Evolutionary conservation across 345 rosid species (phyloP).

Genomic region (Eucalyptus paniculata): DNA sequence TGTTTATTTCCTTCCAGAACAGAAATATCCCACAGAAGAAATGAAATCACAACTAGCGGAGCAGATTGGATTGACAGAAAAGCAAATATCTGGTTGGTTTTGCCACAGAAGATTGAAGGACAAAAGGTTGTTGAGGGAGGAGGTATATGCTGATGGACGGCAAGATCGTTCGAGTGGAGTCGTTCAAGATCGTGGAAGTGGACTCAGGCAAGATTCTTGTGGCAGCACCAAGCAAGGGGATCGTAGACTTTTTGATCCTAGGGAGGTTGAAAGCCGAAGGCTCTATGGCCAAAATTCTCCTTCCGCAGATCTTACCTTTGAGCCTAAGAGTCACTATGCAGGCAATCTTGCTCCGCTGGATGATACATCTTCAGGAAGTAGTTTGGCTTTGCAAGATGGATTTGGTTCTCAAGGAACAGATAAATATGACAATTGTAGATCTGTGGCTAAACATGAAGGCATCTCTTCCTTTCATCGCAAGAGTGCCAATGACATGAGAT

Average conservation of each 20-base stretch:
- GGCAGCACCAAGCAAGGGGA: conserved; percentile 90
- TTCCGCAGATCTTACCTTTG: conserved; percentile 19
- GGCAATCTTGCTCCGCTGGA: conserved; percentile 36
- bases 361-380: conserved; percentile 66
- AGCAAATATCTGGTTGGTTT: conserved; percentile 96
- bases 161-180: conserved; percentile 78
- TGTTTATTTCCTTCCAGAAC: conserved; percentile 26
- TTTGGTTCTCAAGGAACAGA: conserved; percentile 23
- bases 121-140: conserved; percentile 50
- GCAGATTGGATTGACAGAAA: conserved; percentile 71
- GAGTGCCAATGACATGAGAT: conserved; percentile 20
- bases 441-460: conserved; percentile 17
- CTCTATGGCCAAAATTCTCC: conserved; percentile 28
- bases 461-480: conserved; percentile 4
- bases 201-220: conserved; percentile 81
- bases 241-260: conserved; percentile 37
- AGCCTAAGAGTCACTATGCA: conserved; percentile 10
- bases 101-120: conserved; percentile 95
- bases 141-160: conserved; percentile 40
- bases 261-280: conserved; percentile 84
- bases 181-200: conserved; percentile 81
- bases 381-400: conserved; percentile 50
- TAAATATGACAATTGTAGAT: conserved; percentile 21
- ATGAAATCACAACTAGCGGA: conserved; percentile 62
- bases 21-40: conserved; percentile 77